Percentiles rank a stretch among this genome's conserved stretches.
Conservation (phyloP, 2,329 filamentous ascomycete genomes). For the Neodidymelliopsis sp. region DNA sequence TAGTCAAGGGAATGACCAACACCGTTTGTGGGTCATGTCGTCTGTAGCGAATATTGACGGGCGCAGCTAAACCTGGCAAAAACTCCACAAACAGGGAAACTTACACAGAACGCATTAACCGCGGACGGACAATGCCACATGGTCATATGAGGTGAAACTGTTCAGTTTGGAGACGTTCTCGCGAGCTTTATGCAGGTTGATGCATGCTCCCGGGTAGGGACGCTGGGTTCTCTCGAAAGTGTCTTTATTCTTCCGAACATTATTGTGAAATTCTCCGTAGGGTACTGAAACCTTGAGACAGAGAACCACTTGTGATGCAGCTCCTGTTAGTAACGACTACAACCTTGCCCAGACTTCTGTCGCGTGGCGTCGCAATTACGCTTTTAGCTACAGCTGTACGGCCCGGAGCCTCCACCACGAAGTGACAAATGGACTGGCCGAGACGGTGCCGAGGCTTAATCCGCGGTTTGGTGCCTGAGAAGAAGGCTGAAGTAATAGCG, state of each 20-base stretch:
- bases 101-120: not conserved
- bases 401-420: slow-evolving; percentile 23
- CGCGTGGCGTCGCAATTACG: slow-evolving; percentile 18
- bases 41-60: slow-evolving; percentile 11
- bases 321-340: not conserved
- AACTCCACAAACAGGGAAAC: not conserved
- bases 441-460: slow-evolving; percentile 3
- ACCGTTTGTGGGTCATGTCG: slow-evolving; percentile 24
- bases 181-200: slow-evolving; percentile 11
- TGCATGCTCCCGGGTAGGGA: slow-evolving; percentile 8
- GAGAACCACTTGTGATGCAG: slow-evolving; percentile 13
- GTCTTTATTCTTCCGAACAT: slow-evolving; percentile 16
- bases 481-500: slow-evolving; percentile 10
- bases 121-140: slow-evolving; percentile 1
- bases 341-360: slow-evolving; percentile 6
- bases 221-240: not conserved
- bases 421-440: slow-evolving; percentile 13
- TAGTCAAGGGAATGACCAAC: slow-evolving; percentile 14
- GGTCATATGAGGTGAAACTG: slow-evolving; percentile 11
- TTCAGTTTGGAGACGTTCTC: not conserved
- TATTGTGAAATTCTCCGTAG: slow-evolving; percentile 18
- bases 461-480: slow-evolving; percentile 5
- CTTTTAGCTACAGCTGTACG: slow-evolving; percentile 27
- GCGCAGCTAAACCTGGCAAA: slow-evolving; percentile 1
- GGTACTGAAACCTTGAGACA: not conserved